A percentile compares a stretch with the other conserved stretches of the same genome.
Evolutionary conservation across 1,139 yeast genomes (phyloP).

Genomic region (Zygosaccharomyces sapae): DNA sequence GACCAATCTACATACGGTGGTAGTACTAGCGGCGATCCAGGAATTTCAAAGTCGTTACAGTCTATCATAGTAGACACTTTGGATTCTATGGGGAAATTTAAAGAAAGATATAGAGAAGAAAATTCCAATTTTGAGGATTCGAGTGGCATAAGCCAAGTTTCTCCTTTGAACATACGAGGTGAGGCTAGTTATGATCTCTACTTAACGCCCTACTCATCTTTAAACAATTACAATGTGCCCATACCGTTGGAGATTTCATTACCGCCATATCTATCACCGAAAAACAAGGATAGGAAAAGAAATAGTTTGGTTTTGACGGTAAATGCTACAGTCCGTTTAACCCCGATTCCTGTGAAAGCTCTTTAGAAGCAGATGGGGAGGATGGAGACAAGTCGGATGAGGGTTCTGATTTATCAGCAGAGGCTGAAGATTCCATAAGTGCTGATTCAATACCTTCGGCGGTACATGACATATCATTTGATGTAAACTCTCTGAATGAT

Average conservation of each 20-base stretch:
- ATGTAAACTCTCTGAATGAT: conserved; percentile 15
- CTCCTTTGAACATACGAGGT: conserved; percentile 16
- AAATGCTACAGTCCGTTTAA: conserved; percentile 27
- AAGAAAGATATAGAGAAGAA: conserved; percentile 2
- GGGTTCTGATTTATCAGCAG: background rate
- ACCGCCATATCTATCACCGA: conserved; percentile 39
- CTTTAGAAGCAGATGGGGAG: conserved; percentile 6
- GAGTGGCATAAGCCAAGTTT: conserved; percentile 9
- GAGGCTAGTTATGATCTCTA: conserved; percentile 24
- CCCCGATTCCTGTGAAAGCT: conserved; percentile 9
- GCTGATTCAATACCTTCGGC: conserved; percentile 31
- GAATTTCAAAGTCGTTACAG: conserved; percentile 26
- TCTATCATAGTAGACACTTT: conserved; percentile 31
- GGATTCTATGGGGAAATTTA: conserved; percentile 12
- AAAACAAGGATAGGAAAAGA: conserved; percentile 29
- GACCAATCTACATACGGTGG: background rate
- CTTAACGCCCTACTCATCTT: conserved; percentile 36
- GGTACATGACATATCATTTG: conserved; percentile 30
- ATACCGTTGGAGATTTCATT: conserved; percentile 37
- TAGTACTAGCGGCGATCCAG: conserved; percentile 5
- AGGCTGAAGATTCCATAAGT: conserved; percentile 12
- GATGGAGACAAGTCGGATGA: background rate
- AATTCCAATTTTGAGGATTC: conserved; percentile 1
- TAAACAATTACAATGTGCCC: conserved; percentile 36
- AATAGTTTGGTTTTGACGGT: conserved; percentile 32